These are phyloP conservation scores for Deinandra increscens DNA, from an alignment of 129 eudicot genomes.

Conservation along the genomic window DNA sequence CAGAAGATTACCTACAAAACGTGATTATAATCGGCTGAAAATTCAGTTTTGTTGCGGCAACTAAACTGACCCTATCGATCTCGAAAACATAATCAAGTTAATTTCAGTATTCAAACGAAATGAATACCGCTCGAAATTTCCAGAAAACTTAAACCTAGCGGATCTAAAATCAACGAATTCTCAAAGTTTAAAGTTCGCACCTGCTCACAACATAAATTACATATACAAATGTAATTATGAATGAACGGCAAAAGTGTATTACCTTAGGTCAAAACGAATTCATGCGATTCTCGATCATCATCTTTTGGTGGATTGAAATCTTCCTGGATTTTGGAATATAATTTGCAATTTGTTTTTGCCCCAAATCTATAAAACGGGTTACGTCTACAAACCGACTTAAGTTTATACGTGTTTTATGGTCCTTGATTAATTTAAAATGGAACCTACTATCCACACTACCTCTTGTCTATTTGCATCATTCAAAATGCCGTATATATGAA, in stretches of 20 bases:
- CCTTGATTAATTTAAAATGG: no score
- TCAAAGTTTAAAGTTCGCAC: neutral
- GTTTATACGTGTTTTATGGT: no score
- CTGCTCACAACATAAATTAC: neutral
- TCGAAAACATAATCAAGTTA: neutral
- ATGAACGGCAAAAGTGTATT: neutral
- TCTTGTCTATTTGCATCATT: no score
- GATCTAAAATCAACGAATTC: neutral
- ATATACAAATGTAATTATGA: neutral
- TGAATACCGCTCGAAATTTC: neutral
- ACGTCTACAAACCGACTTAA: no score
- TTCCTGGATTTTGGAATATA: neutral
- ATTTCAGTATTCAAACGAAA: neutral
- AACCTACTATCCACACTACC: no score
- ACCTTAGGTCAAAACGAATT: slow-evolving; percentile 4
- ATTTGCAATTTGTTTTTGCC: slow-evolving; percentile 6
- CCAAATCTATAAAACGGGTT: neutral
- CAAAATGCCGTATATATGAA: no score
- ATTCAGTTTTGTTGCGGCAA: neutral
- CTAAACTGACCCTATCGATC: no score
- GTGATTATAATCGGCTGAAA: neutral
- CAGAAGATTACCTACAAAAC: neutral
- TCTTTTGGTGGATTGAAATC: neutral
- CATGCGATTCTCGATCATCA: neutral
- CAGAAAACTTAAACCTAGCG: neutral